Conservation (phyloP, 257 asterid species). For the Avicennia marina region DNA sequence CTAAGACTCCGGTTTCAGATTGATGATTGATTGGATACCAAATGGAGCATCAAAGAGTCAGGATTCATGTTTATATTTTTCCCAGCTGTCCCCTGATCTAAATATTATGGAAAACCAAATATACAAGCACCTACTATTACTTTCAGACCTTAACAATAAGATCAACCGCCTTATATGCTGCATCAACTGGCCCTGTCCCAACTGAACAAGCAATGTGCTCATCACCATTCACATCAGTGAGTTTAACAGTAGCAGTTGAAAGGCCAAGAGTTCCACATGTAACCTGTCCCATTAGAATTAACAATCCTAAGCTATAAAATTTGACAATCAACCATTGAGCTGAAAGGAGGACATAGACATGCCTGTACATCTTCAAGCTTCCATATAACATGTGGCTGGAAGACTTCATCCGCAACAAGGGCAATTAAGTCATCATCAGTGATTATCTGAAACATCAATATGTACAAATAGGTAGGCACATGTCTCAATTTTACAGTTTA, state of each 20-base stretch:
- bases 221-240: constrained; percentile 51
- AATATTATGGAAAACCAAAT: no score
- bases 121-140: no score
- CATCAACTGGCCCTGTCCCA: constrained; percentile 98
- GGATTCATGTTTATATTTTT: no score
- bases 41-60: no score
- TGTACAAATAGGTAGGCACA: no score
- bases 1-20: no score
- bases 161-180: constrained; percentile 94
- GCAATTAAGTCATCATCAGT: constrained; percentile 84
- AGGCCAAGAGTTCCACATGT: constrained; percentile 91
- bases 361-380: constrained; percentile 83
- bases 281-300: constrained; percentile 43
- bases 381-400: constrained; percentile 85
- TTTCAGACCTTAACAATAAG: constrained; percentile 66
- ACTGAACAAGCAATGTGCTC: constrained; percentile 81
- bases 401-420: constrained; percentile 79
- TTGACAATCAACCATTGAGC: background rate
- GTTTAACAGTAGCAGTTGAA: constrained; percentile 92
- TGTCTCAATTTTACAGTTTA: no score
- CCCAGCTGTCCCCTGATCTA: no score
- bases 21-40: no score
- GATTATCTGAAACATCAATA: constrained; percentile 36
- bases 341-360: background rate
- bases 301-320: background rate